Percentiles rank a stretch among this genome's conserved stretches.
Evolutionary conservation across 768 basidiomycete genomes (phyloP).

Genomic region (Postia placenta): DNA sequence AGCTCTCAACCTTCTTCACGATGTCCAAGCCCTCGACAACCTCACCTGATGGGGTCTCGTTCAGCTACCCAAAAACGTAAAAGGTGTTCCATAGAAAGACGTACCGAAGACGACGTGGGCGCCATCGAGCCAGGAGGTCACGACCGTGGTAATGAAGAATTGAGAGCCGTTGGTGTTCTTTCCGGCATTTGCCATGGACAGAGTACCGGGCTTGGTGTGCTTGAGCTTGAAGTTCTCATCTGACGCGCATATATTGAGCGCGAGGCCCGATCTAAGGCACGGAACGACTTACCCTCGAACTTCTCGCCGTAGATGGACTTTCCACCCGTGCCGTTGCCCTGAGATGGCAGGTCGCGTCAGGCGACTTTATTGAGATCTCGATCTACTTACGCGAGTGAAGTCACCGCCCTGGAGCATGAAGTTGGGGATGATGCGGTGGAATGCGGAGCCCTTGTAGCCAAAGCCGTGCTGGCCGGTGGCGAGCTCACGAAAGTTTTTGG

Average conservation of each 20-base stretch:
- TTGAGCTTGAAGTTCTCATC: constrained; percentile 68
- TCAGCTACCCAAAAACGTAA: background rate
- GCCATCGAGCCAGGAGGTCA: constrained; percentile 76
- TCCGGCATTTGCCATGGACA: constrained; percentile 89
- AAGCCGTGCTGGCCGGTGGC: constrained; percentile 70
- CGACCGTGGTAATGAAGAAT: constrained; percentile 88
- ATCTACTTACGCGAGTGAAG: constrained; percentile 45
- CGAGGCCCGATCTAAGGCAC: constrained; percentile 23
- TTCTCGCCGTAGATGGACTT: constrained; percentile 31
- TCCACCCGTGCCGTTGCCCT: constrained; percentile 53
- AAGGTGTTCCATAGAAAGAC: constrained; percentile 2
- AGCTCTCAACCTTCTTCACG: constrained; percentile 43
- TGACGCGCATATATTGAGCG: background rate
- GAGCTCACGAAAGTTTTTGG: constrained; percentile 85
- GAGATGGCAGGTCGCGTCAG: background rate
- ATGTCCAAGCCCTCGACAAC: constrained; percentile 61
- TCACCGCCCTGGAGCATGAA: constrained; percentile 90
- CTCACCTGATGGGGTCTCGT: constrained; percentile 31
- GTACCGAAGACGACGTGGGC: constrained; percentile 83
- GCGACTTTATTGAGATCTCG: background rate
- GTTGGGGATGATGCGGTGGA: constrained; percentile 79
- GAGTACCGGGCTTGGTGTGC: constrained; percentile 59
- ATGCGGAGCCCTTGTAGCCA: constrained; percentile 63
- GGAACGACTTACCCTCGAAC: constrained; percentile 37
- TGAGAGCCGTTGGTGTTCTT: constrained; percentile 79